Percentiles rank a stretch among this genome's conserved stretches.
phyloP scores from a whole-genome alignment of 148 eudicot genomes.

The Vaccinium macrocarpon region DNA sequence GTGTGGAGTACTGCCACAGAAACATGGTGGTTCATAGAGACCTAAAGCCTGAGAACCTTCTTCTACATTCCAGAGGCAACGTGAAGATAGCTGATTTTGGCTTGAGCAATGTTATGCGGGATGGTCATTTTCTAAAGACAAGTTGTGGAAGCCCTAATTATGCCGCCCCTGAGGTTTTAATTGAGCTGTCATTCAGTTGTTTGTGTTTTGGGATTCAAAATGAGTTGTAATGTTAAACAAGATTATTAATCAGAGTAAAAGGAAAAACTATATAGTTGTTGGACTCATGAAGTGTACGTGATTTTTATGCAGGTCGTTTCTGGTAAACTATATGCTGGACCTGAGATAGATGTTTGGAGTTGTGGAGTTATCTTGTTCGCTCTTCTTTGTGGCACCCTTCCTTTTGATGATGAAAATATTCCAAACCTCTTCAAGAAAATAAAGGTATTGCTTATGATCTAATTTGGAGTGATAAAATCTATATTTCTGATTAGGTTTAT shows the following conservation, averaged over 20 bases:
- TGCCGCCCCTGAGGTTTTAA: constrained; percentile 44
- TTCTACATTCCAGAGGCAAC: constrained; percentile 35
- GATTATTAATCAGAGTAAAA: neutral
- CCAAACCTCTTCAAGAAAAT: constrained; percentile 41
- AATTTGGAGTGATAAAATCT: neutral
- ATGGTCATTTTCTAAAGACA: constrained; percentile 46
- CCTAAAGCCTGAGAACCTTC: constrained; percentile 46
- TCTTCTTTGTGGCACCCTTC: constrained; percentile 47
- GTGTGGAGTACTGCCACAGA: constrained; percentile 45
- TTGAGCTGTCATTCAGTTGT: neutral
- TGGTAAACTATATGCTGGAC: constrained; percentile 43
- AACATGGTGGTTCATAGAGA: constrained; percentile 47
- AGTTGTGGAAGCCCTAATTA: constrained; percentile 51
- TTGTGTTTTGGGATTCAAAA: neutral
- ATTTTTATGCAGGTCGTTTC: constrained; percentile 31
- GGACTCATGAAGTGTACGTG: neutral
- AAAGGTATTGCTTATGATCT: constrained; percentile 27
- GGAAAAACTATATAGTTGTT: neutral
- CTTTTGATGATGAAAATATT: constrained; percentile 46
- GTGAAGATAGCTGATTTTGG: constrained; percentile 49
- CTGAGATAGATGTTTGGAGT: constrained; percentile 49
- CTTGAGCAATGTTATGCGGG: constrained; percentile 39
- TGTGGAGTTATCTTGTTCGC: constrained; percentile 45
- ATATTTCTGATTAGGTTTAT: neutral
- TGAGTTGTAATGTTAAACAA: neutral